These are phyloP conservation scores for Fomitopsis pinicola DNA, from an alignment of 1,284 basidiomycete species.

Conservation along the genomic window DNA sequence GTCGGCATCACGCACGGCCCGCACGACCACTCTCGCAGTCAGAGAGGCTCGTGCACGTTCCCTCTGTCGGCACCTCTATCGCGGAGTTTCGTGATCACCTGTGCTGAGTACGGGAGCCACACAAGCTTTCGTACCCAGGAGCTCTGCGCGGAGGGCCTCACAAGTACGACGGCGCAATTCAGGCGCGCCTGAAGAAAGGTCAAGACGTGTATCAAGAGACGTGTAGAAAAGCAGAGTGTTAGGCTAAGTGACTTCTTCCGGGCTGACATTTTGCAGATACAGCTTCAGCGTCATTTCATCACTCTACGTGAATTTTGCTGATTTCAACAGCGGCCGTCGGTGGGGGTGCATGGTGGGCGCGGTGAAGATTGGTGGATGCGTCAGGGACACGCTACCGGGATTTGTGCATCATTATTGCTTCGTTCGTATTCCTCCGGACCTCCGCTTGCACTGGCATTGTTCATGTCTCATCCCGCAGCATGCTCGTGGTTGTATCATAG, in stretches of 20 bases:
- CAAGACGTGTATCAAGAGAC: neutral
- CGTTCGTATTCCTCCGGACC: neutral
- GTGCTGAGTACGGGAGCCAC: neutral
- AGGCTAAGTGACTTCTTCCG: neutral
- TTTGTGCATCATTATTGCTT: neutral
- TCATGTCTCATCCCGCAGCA: neutral
- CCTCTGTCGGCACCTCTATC: neutral
- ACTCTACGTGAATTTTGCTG: neutral
- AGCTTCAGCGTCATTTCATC: neutral
- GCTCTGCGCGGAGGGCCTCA: neutral
- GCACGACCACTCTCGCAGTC: no score
- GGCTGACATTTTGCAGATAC: neutral
- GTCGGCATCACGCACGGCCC: neutral
- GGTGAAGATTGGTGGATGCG: no score
- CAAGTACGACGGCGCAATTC: neutral
- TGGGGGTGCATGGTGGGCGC: neutral
- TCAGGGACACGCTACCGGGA: neutral
- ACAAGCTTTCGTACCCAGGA: neutral
- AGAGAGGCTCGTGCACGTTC: neutral
- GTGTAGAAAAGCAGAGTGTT: neutral
- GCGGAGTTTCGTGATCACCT: neutral
- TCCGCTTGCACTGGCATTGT: neutral
- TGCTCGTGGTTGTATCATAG: neutral
- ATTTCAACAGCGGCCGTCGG: neutral
- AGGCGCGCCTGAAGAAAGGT: neutral